A percentile compares a stretch with the other conserved stretches of the same genome.
Conservation (phyloP, 2,329 filamentous ascomycete genomes). For the Xylaria sp. region DNA sequence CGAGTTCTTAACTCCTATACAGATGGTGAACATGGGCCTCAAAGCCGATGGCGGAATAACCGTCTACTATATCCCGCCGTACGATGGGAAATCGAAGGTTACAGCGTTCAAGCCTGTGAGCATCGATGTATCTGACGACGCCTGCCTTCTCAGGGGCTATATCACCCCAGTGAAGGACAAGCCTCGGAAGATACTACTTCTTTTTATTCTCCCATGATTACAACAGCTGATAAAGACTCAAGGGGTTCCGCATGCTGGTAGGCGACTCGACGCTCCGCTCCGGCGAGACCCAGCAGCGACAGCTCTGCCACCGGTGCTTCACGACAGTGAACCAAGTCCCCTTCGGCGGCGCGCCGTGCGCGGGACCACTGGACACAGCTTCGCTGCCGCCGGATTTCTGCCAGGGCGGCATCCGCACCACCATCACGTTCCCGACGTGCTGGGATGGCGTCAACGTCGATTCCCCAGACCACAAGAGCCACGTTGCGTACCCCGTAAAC, state of each 20-base stretch:
- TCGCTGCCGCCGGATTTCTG: constrained; percentile 41
- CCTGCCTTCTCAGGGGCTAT: not conserved
- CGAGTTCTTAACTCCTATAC: not conserved
- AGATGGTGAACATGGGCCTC: constrained; percentile 47
- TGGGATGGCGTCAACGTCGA: constrained; percentile 51
- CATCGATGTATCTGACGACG: not conserved
- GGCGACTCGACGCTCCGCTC: constrained; percentile 45
- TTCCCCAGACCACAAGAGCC: constrained; percentile 48
- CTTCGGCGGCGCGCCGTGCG: constrained; percentile 47
- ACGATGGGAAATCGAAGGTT: constrained; percentile 42
- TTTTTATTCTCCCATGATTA: not conserved
- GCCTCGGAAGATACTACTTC: not conserved
- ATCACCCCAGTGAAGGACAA: not conserved
- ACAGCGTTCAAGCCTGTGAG: constrained; percentile 47
- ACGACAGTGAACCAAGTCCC: constrained; percentile 45
- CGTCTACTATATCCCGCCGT: constrained; percentile 49
- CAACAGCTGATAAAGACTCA: not conserved
- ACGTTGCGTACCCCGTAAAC: constrained; percentile 44
- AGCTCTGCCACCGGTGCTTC: constrained; percentile 47
- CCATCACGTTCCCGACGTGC: constrained; percentile 46
- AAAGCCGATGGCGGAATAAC: constrained; percentile 46
- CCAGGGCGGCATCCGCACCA: constrained; percentile 45
- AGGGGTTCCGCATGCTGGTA: constrained; percentile 50
- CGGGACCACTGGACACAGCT: constrained; percentile 41
- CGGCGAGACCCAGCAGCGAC: constrained; percentile 40